These are phyloP conservation scores for Pleurotus pulmonarius DNA, from an alignment of 768 basidiomycete genomes.

Conservation along the genomic window DNA sequence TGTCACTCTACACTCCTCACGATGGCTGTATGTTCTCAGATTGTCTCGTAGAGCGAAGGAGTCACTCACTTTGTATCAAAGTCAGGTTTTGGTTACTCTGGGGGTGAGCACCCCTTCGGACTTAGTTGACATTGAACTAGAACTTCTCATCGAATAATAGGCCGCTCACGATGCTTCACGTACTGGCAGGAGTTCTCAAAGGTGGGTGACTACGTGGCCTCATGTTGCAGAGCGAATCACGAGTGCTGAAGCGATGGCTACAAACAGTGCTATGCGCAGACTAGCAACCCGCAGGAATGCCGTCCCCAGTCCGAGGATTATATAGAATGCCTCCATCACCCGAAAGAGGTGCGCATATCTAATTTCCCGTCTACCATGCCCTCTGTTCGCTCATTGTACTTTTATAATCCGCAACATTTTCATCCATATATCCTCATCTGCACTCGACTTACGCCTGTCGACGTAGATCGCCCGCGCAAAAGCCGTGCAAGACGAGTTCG, in stretches of 20 bases:
- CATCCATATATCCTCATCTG: not conserved
- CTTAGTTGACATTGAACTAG: not conserved
- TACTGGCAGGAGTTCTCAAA: slow-evolving; percentile 92
- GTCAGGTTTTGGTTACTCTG: slow-evolving; percentile 45
- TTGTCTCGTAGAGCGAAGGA: not conserved
- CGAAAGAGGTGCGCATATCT: slow-evolving; percentile 67
- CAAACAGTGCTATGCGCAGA: slow-evolving; percentile 76
- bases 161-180: slow-evolving; percentile 81
- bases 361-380: too few species aligned
- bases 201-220: slow-evolving; percentile 27
- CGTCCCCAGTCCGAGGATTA: slow-evolving; percentile 77
- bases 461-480: slow-evolving; percentile 51
- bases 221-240: not conserved
- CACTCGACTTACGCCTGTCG: not conserved
- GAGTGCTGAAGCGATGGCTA: not conserved
- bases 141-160: slow-evolving; percentile 30
- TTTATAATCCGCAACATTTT: not conserved
- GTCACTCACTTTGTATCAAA: slow-evolving; percentile 14
- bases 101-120: slow-evolving; percentile 27
- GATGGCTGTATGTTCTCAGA: slow-evolving; percentile 33
- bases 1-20: not conserved
- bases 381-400: not conserved
- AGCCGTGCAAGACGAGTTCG: slow-evolving; percentile 66
- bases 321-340: slow-evolving; percentile 86
- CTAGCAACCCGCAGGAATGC: slow-evolving; percentile 75